Evolutionary conservation across 208 protist species (phyloP).

Genomic region (Leishmania major): DNA sequence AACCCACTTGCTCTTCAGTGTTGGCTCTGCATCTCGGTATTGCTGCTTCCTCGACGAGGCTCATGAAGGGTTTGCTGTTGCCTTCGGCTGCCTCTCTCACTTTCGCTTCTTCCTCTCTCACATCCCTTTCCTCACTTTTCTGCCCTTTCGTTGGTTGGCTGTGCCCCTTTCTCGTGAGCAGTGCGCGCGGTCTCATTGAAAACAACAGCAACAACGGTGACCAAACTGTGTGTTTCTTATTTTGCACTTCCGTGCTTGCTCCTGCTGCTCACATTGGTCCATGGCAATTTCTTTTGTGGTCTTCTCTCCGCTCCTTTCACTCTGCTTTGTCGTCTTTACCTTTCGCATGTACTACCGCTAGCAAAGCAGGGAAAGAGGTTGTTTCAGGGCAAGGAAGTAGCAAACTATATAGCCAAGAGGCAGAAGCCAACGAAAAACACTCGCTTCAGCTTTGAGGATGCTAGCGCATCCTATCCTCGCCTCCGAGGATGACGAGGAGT

Average conservation of each 20-base stretch:
- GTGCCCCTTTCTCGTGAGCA: not conserved
- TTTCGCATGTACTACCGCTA: not conserved
- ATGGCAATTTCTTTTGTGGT: not conserved
- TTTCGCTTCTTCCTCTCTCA: not conserved
- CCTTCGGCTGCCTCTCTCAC: not conserved
- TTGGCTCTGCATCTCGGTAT: not conserved
- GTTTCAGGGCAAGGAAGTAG: not conserved
- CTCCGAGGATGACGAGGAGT: constrained; percentile 87
- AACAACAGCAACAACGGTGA: not conserved
- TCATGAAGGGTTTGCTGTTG: not conserved
- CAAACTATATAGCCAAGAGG: not conserved
- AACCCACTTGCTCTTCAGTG: not conserved
- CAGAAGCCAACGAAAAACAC: too few relatives aligned
- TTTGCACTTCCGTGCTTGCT: not conserved
- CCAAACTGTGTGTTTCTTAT: not conserved
- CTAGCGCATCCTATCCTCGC: constrained; percentile 87
- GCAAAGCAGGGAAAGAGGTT: not conserved
- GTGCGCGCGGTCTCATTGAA: not conserved
- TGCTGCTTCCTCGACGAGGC: not conserved
- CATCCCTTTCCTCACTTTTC: not conserved
- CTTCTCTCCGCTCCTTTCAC: not conserved
- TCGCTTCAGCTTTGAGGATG: constrained; percentile 25
- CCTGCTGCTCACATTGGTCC: not conserved
- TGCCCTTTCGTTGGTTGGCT: not conserved
- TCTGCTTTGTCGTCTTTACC: constrained; percentile 2